Evolutionary conservation across 345 rosid species (phyloP).

Genomic region (Citrus cavaleriei): DNA sequence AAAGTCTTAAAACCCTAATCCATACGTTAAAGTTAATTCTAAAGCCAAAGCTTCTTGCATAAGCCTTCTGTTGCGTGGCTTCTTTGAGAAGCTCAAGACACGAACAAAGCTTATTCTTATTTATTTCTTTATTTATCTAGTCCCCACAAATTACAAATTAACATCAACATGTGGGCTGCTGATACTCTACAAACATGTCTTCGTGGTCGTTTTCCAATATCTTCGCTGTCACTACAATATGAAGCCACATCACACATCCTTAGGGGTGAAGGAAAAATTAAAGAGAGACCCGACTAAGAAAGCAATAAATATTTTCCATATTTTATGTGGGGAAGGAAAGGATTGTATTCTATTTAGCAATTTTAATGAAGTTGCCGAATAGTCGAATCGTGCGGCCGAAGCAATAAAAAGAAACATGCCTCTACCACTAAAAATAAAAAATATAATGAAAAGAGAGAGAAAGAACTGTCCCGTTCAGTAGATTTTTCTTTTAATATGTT

Average conservation of each 20-base stretch:
- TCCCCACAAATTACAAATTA: background rate
- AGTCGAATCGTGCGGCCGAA: background rate
- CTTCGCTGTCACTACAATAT: background rate
- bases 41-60: background rate
- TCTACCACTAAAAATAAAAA: background rate
- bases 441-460: background rate
- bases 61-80: conserved; percentile 23
- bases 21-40: conserved; percentile 9
- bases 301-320: background rate
- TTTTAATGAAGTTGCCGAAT: background rate
- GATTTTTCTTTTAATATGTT: background rate
- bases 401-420: background rate
- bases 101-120: background rate
- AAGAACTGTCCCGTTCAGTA: background rate
- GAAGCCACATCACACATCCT: background rate
- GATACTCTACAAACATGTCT: background rate
- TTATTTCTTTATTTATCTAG: background rate
- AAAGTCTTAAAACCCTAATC: conserved; percentile 2
- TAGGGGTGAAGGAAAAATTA: background rate
- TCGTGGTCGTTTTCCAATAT: background rate
- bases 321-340: no score
- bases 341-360: background rate
- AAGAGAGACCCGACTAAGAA: no score
- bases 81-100: conserved; percentile 13
- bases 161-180: conserved; percentile 11